Conservation (phyloP, 192 early-diverging fungal genomes). For the Linnemannia schmuckeri region DNA sequence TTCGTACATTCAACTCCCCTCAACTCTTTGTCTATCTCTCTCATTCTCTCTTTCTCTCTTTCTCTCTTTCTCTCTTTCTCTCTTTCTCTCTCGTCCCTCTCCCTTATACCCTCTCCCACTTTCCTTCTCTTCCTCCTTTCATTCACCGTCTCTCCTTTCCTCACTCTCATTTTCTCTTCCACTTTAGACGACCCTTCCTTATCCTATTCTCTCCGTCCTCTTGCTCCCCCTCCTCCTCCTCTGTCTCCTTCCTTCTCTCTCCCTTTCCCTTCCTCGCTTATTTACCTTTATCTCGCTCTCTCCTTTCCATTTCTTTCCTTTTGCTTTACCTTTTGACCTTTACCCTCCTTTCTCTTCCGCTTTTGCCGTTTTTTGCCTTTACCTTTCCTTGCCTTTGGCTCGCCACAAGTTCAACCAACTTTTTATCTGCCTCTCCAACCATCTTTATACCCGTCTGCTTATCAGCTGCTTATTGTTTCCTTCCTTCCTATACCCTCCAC, state of each 20-base stretch:
- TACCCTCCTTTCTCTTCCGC: too few species aligned
- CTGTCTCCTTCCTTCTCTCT: neutral
- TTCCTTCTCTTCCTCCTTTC: neutral
- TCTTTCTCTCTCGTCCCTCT: neutral
- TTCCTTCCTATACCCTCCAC: too few species aligned
- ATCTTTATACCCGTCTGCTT: too few species aligned
- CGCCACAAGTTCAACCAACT: too few species aligned
- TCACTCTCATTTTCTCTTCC: neutral
- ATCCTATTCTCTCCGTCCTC: neutral
- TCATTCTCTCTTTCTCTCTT: neutral
- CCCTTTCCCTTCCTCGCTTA: neutral
- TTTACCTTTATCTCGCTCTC: neutral
- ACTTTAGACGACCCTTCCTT: neutral
- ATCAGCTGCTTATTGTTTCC: too few species aligned
- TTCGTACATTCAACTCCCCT: neutral
- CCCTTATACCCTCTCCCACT: neutral
- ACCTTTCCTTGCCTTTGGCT: too few species aligned
- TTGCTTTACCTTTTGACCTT: too few species aligned
- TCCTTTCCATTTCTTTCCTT: too few species aligned
- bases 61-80: neutral
- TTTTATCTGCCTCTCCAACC: too few species aligned
- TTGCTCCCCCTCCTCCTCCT: neutral
- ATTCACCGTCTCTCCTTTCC: neutral
- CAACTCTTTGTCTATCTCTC: neutral
- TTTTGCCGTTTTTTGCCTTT: too few species aligned